Base-by-base conservation (phyloP, 2,329 filamentous ascomycete genomes). In the Raffaelea arxii region DNA sequence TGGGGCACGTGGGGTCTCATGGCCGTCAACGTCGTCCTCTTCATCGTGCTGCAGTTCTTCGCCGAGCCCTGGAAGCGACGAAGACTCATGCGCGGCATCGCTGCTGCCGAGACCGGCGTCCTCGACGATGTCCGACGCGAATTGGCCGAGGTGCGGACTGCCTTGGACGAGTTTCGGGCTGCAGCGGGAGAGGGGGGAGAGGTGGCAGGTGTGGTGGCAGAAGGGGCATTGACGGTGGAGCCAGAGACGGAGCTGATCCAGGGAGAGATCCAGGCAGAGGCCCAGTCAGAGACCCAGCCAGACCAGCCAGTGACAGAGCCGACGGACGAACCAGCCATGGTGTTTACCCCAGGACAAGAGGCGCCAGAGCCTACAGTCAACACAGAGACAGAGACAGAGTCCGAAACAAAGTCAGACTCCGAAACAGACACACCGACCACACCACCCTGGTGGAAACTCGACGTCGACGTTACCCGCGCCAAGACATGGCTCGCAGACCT, bases 1-100 rank as follows among this genome's bases (percentile, higher is more conserved):
- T 98, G 92, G 92, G 91, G 94, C 30, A 98, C 92, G 0, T 97
- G 94, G 81, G 92, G 91, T 1, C 69, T 98, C 51, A 98, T 98
- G 92, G 91, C 91, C 22, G 78, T 97, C 59, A 98, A 98, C 61
- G 86, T 97, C 25, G 63, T 97, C 51, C 67, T 98, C 41, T 87
- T 98, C 60, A 66, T 98, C 45, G 74, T 90, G 18, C 81, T 94
- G 56, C 83, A 96, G 65, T 82, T 94, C 55, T 80, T 92, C 19
- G 83, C 95, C 51, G 91, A 98, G 72, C 92, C 92, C 4, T 97
- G 91, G 88, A 80, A 89, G 55, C 73, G 92, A 56, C 74, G 71
- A 59, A 74, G 88, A 56, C 76, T 98, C 51, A 87, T 97, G 48
- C 79, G 75, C 55, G 90, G 85, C 22, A 87, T 92, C 56, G 85